phyloP scores from a whole-genome alignment of 2,329 filamentous ascomycete genomes.

The Aureobasidium sp. region DNA sequence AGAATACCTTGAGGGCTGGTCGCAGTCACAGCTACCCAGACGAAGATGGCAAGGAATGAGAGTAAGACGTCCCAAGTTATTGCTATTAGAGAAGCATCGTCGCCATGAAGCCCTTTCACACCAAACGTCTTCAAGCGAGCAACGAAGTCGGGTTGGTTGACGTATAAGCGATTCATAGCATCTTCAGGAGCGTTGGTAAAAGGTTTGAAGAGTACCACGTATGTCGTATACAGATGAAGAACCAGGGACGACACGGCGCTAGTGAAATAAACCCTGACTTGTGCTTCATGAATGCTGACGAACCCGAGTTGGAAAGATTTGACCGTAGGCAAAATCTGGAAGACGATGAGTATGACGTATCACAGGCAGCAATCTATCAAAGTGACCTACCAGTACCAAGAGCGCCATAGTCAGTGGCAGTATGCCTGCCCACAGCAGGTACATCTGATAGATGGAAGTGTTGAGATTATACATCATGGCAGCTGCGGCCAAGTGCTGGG shows the following conservation, averaged over 20 bases:
- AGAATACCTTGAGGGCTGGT: slow-evolving; percentile 45
- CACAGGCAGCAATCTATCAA: not conserved
- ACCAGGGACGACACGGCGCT: not conserved
- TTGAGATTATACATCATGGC: not conserved
- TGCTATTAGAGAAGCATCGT: slow-evolving; percentile 52
- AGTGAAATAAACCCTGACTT: not conserved
- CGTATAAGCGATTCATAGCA: not conserved
- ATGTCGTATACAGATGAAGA: not conserved
- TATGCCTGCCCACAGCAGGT: not conserved
- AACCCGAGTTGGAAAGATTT: not conserved
- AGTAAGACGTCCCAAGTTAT: slow-evolving; percentile 53
- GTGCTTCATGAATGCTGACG: not conserved
- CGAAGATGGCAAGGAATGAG: slow-evolving; percentile 46
- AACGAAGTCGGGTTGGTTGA: not conserved
- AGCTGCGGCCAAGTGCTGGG: not conserved
- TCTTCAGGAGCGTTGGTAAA: not conserved
- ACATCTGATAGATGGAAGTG: not conserved
- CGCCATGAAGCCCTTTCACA: not conserved
- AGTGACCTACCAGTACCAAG: not conserved
- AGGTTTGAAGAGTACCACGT: not conserved
- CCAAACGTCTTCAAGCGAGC: slow-evolving; percentile 36
- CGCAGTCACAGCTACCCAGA: slow-evolving; percentile 51
- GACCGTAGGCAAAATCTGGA: not conserved
- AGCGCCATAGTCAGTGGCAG: not conserved
- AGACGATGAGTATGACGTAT: not conserved